Conservation (phyloP, 2,329 filamentous ascomycete genomes). For the Colletotrichum brevisporum region DNA sequence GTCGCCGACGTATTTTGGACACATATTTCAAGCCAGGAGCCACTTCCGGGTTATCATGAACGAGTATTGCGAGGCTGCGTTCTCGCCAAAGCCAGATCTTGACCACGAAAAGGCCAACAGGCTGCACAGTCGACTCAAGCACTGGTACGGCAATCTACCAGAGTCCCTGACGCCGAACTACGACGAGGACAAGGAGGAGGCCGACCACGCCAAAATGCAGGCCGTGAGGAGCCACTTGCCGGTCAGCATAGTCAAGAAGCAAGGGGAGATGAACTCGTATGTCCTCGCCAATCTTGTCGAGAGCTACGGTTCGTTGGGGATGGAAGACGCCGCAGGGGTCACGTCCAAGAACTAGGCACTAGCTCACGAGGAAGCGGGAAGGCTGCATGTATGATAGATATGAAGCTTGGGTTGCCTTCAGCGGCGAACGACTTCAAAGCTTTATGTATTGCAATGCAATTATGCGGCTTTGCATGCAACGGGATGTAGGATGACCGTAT, state of each 20-base stretch:
- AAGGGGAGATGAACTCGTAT: constrained; percentile 45
- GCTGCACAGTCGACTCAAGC: constrained; percentile 42
- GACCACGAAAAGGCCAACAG: constrained; percentile 38
- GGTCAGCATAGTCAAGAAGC: constrained; percentile 47
- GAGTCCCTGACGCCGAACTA: constrained; percentile 43
- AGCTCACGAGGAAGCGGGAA: too few species aligned
- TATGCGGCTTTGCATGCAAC: too few species aligned
- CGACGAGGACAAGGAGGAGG: constrained; percentile 42
- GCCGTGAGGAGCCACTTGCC: constrained; percentile 49
- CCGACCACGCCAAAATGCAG: constrained; percentile 43
- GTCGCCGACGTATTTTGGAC: constrained; percentile 45
- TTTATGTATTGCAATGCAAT: too few species aligned
- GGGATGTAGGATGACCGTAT: too few species aligned
- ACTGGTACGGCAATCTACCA: constrained; percentile 49
- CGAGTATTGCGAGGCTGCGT: constrained; percentile 45
- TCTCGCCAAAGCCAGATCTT: constrained; percentile 35
- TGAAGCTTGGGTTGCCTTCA: too few species aligned
- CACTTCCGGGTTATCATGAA: constrained; percentile 49
- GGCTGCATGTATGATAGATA: too few species aligned
- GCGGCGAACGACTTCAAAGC: too few species aligned
- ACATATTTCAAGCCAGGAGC: constrained; percentile 47
- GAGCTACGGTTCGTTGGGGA: neutral
- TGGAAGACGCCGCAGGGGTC: neutral
- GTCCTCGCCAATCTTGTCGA: constrained; percentile 46
- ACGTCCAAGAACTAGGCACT: too few species aligned